phyloP scores from a whole-genome alignment of 2,329 filamentous ascomycete species.

The Aspergillus amoenus region DNA sequence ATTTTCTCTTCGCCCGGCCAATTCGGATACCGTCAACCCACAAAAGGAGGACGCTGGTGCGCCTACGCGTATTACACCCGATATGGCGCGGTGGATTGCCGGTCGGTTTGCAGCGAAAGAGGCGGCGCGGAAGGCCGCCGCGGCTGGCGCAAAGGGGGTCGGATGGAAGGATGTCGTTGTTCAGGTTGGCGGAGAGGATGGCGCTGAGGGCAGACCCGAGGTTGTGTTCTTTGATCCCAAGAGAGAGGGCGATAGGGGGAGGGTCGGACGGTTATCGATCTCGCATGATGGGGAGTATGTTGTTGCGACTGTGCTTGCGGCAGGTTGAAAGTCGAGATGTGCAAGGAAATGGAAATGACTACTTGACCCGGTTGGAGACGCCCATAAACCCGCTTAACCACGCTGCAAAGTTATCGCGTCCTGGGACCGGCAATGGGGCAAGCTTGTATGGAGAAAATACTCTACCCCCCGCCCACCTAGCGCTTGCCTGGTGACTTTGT shows the following conservation, averaged over 20 bases:
- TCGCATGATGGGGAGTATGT: slow-evolving; percentile 87
- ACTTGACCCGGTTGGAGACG: too few relatives aligned
- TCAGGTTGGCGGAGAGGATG: slow-evolving; percentile 25
- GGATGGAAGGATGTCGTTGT: slow-evolving; percentile 62
- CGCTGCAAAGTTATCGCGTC: not conserved
- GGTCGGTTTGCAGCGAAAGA: slow-evolving; percentile 72
- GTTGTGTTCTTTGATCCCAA: slow-evolving; percentile 33
- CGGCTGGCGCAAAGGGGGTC: slow-evolving; percentile 52
- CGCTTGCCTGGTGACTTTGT: not conserved
- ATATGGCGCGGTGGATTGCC: slow-evolving; percentile 45
- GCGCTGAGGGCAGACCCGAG: slow-evolving; percentile 32
- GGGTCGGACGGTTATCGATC: slow-evolving; percentile 71
- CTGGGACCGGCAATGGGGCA: not conserved
- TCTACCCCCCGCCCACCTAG: not conserved
- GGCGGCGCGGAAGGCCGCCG: slow-evolving; percentile 70
- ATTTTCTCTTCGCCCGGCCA: slow-evolving; percentile 22
- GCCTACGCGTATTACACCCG: slow-evolving; percentile 20
- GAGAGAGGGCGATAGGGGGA: slow-evolving; percentile 13
- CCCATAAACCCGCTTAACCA: too few relatives aligned
- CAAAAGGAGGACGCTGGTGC: too few relatives aligned
- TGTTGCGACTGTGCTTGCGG: slow-evolving; percentile 45
- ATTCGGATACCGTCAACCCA: not conserved
- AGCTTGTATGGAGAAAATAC: not conserved
- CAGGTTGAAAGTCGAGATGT: slow-evolving; percentile 22
- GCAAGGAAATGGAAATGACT: not conserved